phyloP scores from a whole-genome alignment of 768 basidiomycete genomes.

The Chalciporus pseudorubinellus region DNA sequence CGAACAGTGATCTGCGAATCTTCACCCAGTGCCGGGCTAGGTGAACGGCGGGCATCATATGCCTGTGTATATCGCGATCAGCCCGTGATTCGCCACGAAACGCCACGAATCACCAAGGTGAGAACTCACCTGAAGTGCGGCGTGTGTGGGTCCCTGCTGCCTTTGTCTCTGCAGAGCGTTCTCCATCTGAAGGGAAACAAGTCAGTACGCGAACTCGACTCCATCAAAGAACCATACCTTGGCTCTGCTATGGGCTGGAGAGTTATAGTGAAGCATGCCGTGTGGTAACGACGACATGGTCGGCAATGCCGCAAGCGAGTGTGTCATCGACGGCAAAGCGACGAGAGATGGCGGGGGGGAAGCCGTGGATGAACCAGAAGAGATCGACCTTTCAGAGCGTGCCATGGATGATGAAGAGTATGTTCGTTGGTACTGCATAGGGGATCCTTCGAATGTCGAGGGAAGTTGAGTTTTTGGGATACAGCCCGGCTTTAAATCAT shows the following conservation, averaged over 20 bases:
- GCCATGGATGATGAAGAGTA: constrained; percentile 33
- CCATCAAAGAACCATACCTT: constrained; percentile 16
- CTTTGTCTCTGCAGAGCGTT: constrained; percentile 30
- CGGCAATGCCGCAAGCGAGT: constrained; percentile 31
- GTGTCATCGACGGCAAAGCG: constrained; percentile 32
- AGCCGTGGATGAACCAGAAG: constrained; percentile 31
- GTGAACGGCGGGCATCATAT: constrained; percentile 30
- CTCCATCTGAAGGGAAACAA: constrained; percentile 26
- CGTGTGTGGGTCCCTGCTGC: constrained; percentile 26
- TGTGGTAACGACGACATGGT: constrained; percentile 31
- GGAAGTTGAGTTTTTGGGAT: constrained; percentile 1
- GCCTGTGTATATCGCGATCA: constrained; percentile 18
- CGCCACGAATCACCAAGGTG: not conserved
- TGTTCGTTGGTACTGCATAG: constrained; percentile 33
- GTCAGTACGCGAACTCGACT: constrained; percentile 5
- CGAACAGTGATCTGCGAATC: constrained; percentile 33
- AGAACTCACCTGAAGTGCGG: constrained; percentile 25
- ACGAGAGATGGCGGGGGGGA: constrained; percentile 31
- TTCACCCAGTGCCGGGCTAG: constrained; percentile 31
- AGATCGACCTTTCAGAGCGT: constrained; percentile 32
- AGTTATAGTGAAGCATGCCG: constrained; percentile 33
- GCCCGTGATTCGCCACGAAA: constrained; percentile 1
- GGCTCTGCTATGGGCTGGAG: constrained; percentile 29
- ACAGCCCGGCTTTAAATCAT: constrained; percentile 25
- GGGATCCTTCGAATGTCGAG: constrained; percentile 13